Evolutionary conservation across 352 stramenopile genomes (phyloP).

Genomic region (Pythium vanterpoolii): DNA sequence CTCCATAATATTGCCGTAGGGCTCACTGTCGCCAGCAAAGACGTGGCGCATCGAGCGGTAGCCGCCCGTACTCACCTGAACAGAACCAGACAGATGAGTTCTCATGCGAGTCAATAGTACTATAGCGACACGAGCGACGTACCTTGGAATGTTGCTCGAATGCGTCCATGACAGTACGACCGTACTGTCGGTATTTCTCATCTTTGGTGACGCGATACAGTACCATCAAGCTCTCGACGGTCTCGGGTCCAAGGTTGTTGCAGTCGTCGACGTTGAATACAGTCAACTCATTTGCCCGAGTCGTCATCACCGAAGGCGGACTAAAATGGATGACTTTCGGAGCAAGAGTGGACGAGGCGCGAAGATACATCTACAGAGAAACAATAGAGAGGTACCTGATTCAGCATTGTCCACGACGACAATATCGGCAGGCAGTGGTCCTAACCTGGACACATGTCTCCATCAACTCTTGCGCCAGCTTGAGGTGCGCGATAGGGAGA

Average conservation of each 20-base stretch:
- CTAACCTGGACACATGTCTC: constrained; percentile 66
- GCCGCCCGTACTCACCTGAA: constrained; percentile 41
- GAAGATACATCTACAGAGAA: constrained; percentile 64
- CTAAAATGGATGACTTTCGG: constrained; percentile 71
- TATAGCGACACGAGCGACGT: neutral
- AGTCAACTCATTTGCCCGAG: constrained; percentile 15
- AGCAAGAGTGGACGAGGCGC: constrained; percentile 50
- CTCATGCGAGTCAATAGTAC: neutral
- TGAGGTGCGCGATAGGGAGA: constrained; percentile 48
- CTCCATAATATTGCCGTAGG: constrained; percentile 57
- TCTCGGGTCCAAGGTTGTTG: constrained; percentile 84
- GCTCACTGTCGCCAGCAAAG: constrained; percentile 24
- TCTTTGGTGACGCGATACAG: constrained; percentile 85
- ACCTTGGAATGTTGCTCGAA: constrained; percentile 74
- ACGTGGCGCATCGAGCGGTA: constrained; percentile 72
- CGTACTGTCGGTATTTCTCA: constrained; percentile 73
- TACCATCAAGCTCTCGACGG: constrained; percentile 88
- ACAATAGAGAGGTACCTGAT: neutral
- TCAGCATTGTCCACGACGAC: neutral
- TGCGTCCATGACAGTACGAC: constrained; percentile 72
- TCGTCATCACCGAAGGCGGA: constrained; percentile 3
- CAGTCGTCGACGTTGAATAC: constrained; percentile 37
- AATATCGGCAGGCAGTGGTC: neutral
- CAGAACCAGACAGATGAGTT: constrained; percentile 6
- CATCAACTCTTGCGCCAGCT: constrained; percentile 67